Conservation (phyloP, 352 stramenopile genomes). For the Globisporangium uncinulatum region DNA sequence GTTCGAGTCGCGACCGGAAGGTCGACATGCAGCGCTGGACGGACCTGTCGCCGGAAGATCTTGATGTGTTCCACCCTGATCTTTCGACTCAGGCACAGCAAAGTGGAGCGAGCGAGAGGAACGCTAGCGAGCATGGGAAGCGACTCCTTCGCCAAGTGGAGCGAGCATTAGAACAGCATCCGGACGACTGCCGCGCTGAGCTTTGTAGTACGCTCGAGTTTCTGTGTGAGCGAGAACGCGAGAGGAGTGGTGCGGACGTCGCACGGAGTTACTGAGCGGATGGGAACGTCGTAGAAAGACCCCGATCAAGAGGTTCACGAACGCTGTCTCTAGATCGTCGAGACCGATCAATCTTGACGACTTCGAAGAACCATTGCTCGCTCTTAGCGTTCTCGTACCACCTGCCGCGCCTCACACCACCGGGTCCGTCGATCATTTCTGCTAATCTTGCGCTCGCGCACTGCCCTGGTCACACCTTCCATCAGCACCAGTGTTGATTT, state of each 20-base stretch:
- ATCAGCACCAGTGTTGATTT: not conserved
- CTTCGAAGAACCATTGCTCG: conserved; percentile 3
- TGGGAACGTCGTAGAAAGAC: conserved; percentile 17
- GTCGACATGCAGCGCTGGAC: conserved; percentile 35
- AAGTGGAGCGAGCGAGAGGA: not conserved
- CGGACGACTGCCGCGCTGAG: conserved; percentile 48
- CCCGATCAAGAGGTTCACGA: conserved; percentile 28
- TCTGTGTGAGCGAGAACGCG: conserved; percentile 16
- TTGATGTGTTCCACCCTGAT: conserved; percentile 23
- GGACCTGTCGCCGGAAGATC: conserved; percentile 37
- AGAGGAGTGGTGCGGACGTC: not conserved
- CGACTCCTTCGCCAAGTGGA: conserved; percentile 34
- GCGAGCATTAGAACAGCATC: conserved; percentile 35
- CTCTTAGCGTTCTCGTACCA: conserved; percentile 9
- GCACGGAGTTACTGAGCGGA: conserved; percentile 4
- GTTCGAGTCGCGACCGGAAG: conserved; percentile 11
- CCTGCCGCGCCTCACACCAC: conserved; percentile 5
- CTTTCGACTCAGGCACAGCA: not conserved
- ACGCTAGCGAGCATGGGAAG: conserved; percentile 10
- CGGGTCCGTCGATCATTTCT: not conserved
- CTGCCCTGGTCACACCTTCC: not conserved
- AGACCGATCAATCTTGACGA: not conserved
- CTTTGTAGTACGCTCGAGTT: conserved; percentile 42
- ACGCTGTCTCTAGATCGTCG: conserved; percentile 24
- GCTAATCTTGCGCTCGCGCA: conserved; percentile 1